Evolutionary conservation across 1,139 yeast species (phyloP).

Genomic region (Debaryomyces robertsiae): DNA sequence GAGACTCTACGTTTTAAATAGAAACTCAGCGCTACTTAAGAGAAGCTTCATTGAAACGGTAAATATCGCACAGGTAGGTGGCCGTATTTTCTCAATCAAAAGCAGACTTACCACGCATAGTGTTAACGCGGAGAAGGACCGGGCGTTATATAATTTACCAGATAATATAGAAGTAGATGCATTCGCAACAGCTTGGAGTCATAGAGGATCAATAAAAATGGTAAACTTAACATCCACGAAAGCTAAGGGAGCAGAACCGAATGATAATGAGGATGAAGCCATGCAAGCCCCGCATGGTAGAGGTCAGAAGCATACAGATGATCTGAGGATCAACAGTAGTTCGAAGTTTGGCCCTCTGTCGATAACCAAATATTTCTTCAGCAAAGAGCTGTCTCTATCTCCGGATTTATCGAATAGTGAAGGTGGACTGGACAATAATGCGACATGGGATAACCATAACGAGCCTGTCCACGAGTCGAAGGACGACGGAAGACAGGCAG

Average conservation of each 20-base stretch:
- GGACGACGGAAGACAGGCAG: slow-evolving; percentile 13
- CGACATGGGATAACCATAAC: not conserved
- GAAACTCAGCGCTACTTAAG: too few relatives aligned
- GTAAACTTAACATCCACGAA: slow-evolving; percentile 8
- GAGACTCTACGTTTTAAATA: too few relatives aligned
- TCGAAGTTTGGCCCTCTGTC: slow-evolving; percentile 17
- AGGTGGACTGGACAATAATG: too few relatives aligned
- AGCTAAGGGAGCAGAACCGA: not conserved
- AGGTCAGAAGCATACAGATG: slow-evolving; percentile 6
- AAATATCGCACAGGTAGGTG: too few relatives aligned
- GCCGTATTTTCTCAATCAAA: too few relatives aligned
- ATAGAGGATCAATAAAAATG: slow-evolving; percentile 7
- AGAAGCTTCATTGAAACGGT: too few relatives aligned
- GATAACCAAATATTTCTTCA: slow-evolving; percentile 23
- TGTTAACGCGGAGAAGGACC: not conserved
- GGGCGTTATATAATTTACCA: not conserved
- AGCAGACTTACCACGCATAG: too few relatives aligned
- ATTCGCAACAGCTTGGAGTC: not conserved
- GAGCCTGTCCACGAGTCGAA: not conserved
- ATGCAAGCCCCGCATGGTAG: not conserved
- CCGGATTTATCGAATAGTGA: slow-evolving; percentile 5
- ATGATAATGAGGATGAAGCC: slow-evolving; percentile 3
- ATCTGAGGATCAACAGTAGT: not conserved
- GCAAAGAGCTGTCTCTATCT: slow-evolving; percentile 13
- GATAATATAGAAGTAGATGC: slow-evolving; percentile 5